Evolutionary conservation across 1,284 basidiomycete genomes (phyloP), one percentile per base, ranked within the genome.

Genomic region (Amylostereum areolatum): DNA sequence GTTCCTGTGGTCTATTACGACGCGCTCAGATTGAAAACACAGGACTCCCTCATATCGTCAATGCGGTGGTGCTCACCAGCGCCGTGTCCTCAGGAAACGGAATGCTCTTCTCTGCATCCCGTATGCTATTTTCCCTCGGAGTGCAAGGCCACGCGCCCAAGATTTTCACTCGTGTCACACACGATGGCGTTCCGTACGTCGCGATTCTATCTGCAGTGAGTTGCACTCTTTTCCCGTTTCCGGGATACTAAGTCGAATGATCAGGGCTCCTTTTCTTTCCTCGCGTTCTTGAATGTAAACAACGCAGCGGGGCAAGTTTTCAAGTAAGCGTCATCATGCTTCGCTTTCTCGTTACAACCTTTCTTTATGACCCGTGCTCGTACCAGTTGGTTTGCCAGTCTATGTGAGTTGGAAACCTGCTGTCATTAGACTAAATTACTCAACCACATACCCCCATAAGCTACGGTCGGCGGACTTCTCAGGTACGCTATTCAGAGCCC

Each of bases 41-140:
- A 56, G 70, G 64, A 18, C 61, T 78, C 1, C 74, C 75, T 1
- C 67, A 67, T 45, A 68, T 63, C 61, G 70, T 77, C 63, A 79
- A 79, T 56, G 75, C 78, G 28, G 68, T 66, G 51, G 70, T 80
- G 44, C 57, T 77, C 42, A 70, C 68, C 24, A 69, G 69, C 18
- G 75, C 74, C 4, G 70, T 71, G 55, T 74, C 71, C 1, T 71
- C 75, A 3, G 74, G 68, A 1, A 71, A 65, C 41, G 68, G 69
- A 5, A 65, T 71, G 53, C 55, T 77, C 29, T 78, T 69, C 59
- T 67, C 67, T 3, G 60, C 66, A 18, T 67, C 64, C n/a, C 62
- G 72, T 25, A 64, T 66, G 30, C 56, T 75, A 5, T 74, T 75
- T 55, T 69, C 68, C 12, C 60, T 80, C 33, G 66, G 74, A 0